Conservation (phyloP, 1,284 basidiomycete genomes). For the Caloboletus inedulis region DNA sequence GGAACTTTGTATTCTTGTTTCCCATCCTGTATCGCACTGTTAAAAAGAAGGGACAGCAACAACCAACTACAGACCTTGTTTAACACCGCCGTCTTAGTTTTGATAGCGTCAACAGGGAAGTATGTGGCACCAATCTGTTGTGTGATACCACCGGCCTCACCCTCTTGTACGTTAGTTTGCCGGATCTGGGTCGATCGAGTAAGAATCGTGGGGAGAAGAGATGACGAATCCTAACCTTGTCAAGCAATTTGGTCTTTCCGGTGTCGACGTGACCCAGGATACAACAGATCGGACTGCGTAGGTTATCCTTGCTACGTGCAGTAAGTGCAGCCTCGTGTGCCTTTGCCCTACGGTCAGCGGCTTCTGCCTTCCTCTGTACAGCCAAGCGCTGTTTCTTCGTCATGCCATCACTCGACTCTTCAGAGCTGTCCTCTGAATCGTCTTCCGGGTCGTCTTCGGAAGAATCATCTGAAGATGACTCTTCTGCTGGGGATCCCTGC, state of each 20-base stretch:
- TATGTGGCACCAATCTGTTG: conserved; percentile 99
- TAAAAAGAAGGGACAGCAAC: conserved; percentile 1
- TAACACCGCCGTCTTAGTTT: conserved; percentile 88
- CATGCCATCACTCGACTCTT: conserved; percentile 58
- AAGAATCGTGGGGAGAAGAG: conserved; percentile 8
- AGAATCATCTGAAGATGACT: conserved; percentile 44
- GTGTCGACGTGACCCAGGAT: conserved; percentile 99
- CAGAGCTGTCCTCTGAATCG: conserved; percentile 46
- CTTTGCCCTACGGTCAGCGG: conserved; percentile 77
- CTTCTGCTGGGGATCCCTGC: conserved; percentile 39
- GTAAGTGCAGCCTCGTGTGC: conserved; percentile 86
- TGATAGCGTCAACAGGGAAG: conserved; percentile 97
- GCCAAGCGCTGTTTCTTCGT: conserved; percentile 64
- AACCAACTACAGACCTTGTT: conserved; percentile 60
- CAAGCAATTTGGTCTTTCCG: conserved; percentile 97
- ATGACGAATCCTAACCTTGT: conserved; percentile 66
- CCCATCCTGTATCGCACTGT: conserved; percentile 52
- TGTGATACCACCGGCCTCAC: conserved; percentile 99
- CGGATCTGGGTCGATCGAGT: conserved; percentile 67
- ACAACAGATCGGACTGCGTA: conserved; percentile 98
- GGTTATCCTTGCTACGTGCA: conserved; percentile 83
- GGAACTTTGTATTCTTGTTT: conserved; percentile 94
- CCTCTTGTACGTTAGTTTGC: conserved; percentile 99
- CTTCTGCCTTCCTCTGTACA: conserved; percentile 80
- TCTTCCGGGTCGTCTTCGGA: conserved; percentile 42